These are phyloP conservation scores for Cyberlindnera lachancei DNA, from an alignment of 805 yeast species.

Conservation along the genomic window DNA sequence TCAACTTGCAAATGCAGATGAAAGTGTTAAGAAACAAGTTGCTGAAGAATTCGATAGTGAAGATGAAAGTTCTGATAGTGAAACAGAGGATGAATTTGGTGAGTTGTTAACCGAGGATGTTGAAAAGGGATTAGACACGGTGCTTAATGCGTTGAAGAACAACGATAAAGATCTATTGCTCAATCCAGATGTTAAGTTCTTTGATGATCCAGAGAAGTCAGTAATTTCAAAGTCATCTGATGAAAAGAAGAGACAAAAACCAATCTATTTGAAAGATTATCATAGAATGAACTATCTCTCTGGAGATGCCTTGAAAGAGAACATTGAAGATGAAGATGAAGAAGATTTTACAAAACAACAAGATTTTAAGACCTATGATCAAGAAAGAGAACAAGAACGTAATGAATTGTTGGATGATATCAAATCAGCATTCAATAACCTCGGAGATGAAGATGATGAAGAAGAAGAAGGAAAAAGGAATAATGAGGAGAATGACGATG, in stretches of 20 bases:
- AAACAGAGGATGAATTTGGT: conserved; percentile 88
- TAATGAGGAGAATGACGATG: conserved; percentile 34
- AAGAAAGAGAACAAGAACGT: conserved; percentile 71
- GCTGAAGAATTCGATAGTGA: conserved; percentile 29
- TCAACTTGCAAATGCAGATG: conserved; percentile 18
- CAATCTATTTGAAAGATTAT: conserved; percentile 85
- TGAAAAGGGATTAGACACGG: conserved; percentile 69
- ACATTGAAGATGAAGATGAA: conserved; percentile 35
- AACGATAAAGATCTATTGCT: conserved; percentile 60
- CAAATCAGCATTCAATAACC: conserved; percentile 54
- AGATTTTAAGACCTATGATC: conserved; percentile 69
- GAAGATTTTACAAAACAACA: too few species aligned
- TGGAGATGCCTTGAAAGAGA: conserved; percentile 52
- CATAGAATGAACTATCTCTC: conserved; percentile 78
- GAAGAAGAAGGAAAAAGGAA: conserved; percentile 24
- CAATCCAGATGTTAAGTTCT: conserved; percentile 67
- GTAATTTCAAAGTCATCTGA: conserved; percentile 21
- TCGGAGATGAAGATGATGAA: conserved; percentile 32
- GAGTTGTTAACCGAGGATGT: conserved; percentile 81
- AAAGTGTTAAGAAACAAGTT: conserved; percentile 20
- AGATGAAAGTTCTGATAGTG: conserved; percentile 26
- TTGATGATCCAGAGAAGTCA: conserved; percentile 45
- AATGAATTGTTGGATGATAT: conserved; percentile 69
- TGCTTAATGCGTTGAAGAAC: conserved; percentile 58
- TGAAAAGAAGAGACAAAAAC: conserved; percentile 41